These are phyloP conservation scores for Aspergillus indologenus DNA, from an alignment of 495 filamentous ascomycete species.

Conservation along the genomic window DNA sequence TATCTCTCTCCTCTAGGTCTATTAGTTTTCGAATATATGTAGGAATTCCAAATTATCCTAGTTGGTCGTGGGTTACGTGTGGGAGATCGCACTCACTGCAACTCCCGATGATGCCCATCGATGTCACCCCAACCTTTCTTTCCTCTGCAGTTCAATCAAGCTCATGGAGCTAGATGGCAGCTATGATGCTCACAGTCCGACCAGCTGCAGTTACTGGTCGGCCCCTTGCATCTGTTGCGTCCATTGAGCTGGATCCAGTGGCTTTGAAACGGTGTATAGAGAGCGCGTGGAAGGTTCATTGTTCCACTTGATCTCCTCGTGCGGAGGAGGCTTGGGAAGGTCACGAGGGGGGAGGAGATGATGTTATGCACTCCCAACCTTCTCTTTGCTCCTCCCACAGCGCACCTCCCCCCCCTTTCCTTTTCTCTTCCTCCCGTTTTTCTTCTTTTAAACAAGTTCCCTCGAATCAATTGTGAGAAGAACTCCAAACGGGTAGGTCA, in stretches of 20 bases:
- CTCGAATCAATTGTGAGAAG: not conserved
- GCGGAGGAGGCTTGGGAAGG: slow-evolving; percentile 6
- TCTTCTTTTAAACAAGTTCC: not conserved
- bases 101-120: not conserved
- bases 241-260: not conserved
- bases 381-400: not conserved
- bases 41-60: too few species aligned
- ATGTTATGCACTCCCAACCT: slow-evolving; percentile 6
- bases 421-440: not conserved
- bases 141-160: slow-evolving; percentile 28
- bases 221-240: slow-evolving; percentile 21
- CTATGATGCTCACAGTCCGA: slow-evolving; percentile 11
- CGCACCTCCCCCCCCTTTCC: too few species aligned
- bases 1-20: not conserved
- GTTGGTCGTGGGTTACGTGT: not conserved
- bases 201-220: not conserved
- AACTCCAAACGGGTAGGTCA: not conserved
- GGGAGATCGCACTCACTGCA: not conserved
- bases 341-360: slow-evolving; percentile 13
- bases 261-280: not conserved
- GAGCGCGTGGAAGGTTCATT: not conserved
- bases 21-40: too few species aligned
- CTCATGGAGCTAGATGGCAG: slow-evolving; percentile 20
- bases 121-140: not conserved
- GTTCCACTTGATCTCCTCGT: slow-evolving; percentile 2